phyloP scores from a whole-genome alignment of 1,284 basidiomycete species.

The Cutaneotrichosporon dermatis region DNA sequence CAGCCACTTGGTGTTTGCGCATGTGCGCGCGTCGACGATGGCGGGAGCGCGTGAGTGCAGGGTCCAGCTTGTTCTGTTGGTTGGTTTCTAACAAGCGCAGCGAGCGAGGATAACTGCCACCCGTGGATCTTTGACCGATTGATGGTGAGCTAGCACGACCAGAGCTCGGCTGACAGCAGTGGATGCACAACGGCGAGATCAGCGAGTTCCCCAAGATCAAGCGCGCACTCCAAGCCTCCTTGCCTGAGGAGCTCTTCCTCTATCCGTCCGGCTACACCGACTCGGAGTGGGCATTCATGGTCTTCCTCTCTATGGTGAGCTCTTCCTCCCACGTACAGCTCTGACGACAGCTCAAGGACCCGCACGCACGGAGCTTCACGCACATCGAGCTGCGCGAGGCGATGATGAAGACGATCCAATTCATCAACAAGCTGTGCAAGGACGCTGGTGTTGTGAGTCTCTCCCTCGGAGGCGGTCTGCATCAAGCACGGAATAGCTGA shows the following conservation, averaged over 20 bases:
- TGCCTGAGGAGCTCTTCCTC: constrained; percentile 79
- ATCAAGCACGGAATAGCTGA: not conserved
- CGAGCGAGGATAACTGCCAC: constrained; percentile 91
- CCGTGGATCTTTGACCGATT: constrained; percentile 81
- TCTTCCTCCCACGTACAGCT: constrained; percentile 6
- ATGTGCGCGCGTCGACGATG: constrained; percentile 79
- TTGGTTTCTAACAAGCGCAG: constrained; percentile 56
- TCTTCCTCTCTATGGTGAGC: constrained; percentile 76
- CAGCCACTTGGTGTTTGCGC: constrained; percentile 87
- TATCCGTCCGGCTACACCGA: constrained; percentile 89
- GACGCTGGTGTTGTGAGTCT: constrained; percentile 62
- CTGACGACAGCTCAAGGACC: constrained; percentile 64
- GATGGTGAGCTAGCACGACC: constrained; percentile 59
- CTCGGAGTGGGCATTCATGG: constrained; percentile 91
- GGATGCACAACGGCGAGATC: constrained; percentile 92
- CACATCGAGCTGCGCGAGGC: constrained; percentile 56
- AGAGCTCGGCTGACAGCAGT: constrained; percentile 53
- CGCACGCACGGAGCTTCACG: constrained; percentile 56
- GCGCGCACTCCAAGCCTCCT: constrained; percentile 64
- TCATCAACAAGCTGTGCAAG: constrained; percentile 71
- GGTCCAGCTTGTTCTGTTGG: not conserved
- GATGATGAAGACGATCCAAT: constrained; percentile 78
- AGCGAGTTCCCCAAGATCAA: constrained; percentile 77
- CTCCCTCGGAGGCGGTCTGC: not conserved
- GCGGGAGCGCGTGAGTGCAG: constrained; percentile 44